Conservation (phyloP, 2,329 filamentous ascomycete species). For the Fusarium pininemorale region DNA sequence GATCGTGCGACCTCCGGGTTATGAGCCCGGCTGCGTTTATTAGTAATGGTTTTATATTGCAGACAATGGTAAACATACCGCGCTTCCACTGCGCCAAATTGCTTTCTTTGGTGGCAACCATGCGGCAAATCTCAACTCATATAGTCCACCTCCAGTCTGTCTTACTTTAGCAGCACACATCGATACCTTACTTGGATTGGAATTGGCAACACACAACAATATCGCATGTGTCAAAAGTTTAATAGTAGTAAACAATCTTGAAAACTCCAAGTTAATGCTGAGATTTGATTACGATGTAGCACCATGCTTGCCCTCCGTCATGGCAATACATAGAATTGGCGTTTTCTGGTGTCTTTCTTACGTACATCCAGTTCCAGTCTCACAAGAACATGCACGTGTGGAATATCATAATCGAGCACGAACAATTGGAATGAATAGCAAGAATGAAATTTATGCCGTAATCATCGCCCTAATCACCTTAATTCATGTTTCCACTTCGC, state of each 20-base stretch:
- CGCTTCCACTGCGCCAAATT: background rate
- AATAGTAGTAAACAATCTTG: background rate
- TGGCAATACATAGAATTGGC: background rate
- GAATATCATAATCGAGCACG: background rate
- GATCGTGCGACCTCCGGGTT: background rate
- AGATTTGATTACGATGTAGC: background rate
- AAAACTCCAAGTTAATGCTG: background rate
- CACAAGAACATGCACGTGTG: background rate
- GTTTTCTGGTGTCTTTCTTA: background rate
- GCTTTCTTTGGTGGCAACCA: background rate
- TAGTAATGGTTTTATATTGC: background rate
- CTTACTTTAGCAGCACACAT: background rate
- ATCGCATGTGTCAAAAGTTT: background rate
- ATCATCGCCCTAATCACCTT: slow-evolving; percentile 14
- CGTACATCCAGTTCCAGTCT: background rate
- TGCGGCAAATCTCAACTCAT: fast-evolving
- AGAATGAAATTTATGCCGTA: slow-evolving; percentile 27
- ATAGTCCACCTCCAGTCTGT: background rate
- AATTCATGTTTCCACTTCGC: background rate
- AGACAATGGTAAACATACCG: background rate
- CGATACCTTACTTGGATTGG: too few relatives aligned
- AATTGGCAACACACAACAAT: background rate
- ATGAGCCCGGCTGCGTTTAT: background rate
- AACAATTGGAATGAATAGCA: background rate
- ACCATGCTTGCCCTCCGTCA: background rate